Evolutionary conservation across 106 monocot species (phyloP).

Genomic region (Apostasia ramifera): DNA sequence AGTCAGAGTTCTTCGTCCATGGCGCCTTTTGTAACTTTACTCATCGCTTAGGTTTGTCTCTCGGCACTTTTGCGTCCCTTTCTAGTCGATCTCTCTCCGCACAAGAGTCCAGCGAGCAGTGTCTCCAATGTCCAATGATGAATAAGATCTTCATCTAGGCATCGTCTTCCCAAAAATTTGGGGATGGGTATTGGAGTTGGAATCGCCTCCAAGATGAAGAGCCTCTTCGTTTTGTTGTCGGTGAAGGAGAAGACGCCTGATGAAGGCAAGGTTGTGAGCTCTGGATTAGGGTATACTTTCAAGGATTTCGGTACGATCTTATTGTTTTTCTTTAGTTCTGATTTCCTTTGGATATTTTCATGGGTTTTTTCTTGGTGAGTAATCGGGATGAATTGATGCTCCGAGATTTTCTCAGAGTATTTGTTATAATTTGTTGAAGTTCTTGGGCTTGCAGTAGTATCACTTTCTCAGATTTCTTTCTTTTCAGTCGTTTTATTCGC

Average conservation of each 20-base stretch:
- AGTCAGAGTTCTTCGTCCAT: background rate
- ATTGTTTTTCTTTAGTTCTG: background rate
- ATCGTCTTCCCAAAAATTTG: background rate
- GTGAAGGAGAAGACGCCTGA: background rate
- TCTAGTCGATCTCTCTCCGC: background rate
- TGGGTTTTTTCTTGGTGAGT: background rate
- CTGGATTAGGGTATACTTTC: background rate
- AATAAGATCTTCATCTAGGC: conserved; percentile 1
- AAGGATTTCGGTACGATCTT: conserved; percentile 8
- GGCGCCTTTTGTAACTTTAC: background rate
- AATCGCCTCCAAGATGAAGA: conserved; percentile 4
- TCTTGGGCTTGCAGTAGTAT: no score
- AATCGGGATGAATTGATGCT: background rate
- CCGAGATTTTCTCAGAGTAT: background rate
- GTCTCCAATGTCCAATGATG: background rate
- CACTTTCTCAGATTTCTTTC: no score
- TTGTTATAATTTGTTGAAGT: no score
- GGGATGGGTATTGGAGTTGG: background rate
- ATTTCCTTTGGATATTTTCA: background rate
- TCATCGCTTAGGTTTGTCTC: background rate
- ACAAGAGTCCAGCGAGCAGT: background rate
- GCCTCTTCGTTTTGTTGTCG: background rate
- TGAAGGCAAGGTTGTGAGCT: background rate
- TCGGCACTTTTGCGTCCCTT: background rate
- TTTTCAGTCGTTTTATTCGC: no score